These are phyloP conservation scores for Pichia paraexigua DNA, from an alignment of 805 yeast species.

Conservation along the genomic window DNA sequence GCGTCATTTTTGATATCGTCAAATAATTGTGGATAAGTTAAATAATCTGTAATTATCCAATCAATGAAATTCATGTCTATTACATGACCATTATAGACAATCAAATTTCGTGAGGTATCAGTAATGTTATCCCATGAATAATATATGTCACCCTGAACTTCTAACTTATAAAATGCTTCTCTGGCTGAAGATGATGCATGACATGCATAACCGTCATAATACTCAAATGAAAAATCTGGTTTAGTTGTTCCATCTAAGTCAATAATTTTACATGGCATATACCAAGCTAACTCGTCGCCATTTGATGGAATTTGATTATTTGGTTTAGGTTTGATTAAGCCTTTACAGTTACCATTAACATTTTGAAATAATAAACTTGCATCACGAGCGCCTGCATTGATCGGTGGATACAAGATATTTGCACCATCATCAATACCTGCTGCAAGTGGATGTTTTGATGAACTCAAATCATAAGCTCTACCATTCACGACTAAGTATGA, in stretches of 20 bases:
- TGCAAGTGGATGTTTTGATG: slow-evolving; percentile 71
- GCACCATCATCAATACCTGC: slow-evolving; percentile 66
- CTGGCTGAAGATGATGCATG: slow-evolving; percentile 73
- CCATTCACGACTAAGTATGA: slow-evolving; percentile 76
- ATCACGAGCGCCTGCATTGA: slow-evolving; percentile 82
- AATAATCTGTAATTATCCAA: slow-evolving; percentile 65
- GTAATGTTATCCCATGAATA: slow-evolving; percentile 85
- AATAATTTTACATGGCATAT: slow-evolving; percentile 82
- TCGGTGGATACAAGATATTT: slow-evolving; percentile 75
- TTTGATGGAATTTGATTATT: slow-evolving; percentile 66
- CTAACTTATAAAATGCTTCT: slow-evolving; percentile 50
- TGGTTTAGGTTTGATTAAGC: slow-evolving; percentile 60
- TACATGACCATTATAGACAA: slow-evolving; percentile 85
- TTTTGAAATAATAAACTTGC: slow-evolving; percentile 82
- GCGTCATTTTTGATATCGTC: slow-evolving; percentile 50
- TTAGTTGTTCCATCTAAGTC: slow-evolving; percentile 62
- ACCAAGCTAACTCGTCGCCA: slow-evolving; percentile 71
- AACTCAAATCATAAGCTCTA: slow-evolving; percentile 61
- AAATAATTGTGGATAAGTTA: slow-evolving; percentile 67
- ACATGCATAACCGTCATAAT: slow-evolving; percentile 85
- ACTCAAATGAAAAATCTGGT: slow-evolving; percentile 54
- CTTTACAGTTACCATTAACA: slow-evolving; percentile 85
- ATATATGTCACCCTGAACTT: slow-evolving; percentile 64
- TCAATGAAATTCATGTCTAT: slow-evolving; percentile 69
- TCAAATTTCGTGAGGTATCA: slow-evolving; percentile 62